phyloP scores from a whole-genome alignment of 2,329 filamentous ascomycete species.

The Colletotrichum sp. region DNA sequence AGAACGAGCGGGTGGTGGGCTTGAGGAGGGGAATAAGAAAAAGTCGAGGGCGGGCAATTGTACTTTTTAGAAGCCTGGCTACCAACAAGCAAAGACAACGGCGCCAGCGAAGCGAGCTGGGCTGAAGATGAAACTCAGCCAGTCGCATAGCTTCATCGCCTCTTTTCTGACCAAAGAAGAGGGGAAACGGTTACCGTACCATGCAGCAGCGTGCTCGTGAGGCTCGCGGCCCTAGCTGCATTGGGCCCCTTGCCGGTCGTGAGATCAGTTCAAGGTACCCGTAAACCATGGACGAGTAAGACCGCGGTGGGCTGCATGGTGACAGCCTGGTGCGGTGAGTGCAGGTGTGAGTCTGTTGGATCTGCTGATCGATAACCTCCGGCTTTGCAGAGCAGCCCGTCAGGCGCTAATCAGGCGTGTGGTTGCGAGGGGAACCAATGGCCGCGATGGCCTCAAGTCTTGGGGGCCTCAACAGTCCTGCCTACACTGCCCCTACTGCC shows the following conservation, averaged over 20 bases:
- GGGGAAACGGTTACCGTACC: background rate
- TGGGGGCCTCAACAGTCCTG: background rate
- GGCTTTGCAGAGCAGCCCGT: background rate
- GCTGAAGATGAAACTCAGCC: constrained; percentile 19
- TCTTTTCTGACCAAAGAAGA: background rate
- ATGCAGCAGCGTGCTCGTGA: constrained; percentile 5
- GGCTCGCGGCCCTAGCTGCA: background rate
- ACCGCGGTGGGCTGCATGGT: background rate
- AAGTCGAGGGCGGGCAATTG: background rate
- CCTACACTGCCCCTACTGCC: constrained; percentile 4
- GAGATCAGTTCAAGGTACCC: background rate
- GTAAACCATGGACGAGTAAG: background rate
- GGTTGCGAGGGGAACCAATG: constrained; percentile 8
- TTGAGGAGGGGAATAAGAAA: background rate
- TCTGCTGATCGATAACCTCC: constrained; percentile 15
- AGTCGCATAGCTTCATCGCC: constrained; percentile 11
- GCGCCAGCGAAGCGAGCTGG: constrained; percentile 3
- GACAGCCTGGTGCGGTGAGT: background rate
- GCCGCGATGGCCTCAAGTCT: constrained; percentile 9
- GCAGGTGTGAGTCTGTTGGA: constrained; percentile 2
- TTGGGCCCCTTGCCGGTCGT: background rate
- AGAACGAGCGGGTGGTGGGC: background rate
- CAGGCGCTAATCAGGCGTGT: constrained; percentile 6
- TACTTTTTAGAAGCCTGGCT: background rate
- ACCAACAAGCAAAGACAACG: background rate